These are phyloP conservation scores for Podaxis sp. DNA, from an alignment of 768 basidiomycete species.

Conservation along the genomic window DNA sequence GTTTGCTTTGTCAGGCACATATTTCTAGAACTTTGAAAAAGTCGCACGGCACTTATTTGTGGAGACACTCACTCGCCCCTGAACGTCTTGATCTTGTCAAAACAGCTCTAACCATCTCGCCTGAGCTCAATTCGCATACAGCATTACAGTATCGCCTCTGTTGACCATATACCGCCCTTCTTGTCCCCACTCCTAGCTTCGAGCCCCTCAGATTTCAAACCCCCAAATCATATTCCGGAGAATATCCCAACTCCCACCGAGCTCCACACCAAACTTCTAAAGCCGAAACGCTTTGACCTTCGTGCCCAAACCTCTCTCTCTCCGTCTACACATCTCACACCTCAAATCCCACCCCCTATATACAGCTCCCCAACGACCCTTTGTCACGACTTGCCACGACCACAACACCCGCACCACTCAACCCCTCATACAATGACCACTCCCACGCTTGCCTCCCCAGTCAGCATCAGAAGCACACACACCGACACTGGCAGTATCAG, in stretches of 20 bases:
- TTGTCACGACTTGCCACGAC: not conserved
- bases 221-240: too few relatives aligned
- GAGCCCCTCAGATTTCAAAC: not conserved
- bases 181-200: not conserved
- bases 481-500: not conserved
- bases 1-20: not conserved
- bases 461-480: constrained; percentile 2
- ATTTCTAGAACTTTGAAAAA: not conserved
- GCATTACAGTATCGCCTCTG: not conserved
- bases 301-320: not conserved
- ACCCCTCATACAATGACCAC: not conserved
- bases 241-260: not conserved
- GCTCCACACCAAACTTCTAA: not conserved
- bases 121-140: not conserved
- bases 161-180: not conserved
- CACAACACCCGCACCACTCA: not conserved
- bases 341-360: not conserved
- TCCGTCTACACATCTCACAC: not conserved
- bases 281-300: not conserved
- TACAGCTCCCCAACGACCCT: not conserved
- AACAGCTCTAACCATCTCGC: not conserved
- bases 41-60: not conserved
- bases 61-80: not conserved
- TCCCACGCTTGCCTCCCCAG: not conserved
- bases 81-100: not conserved